Evolutionary conservation across 2,329 filamentous ascomycete species (phyloP).

Genomic region (Leptographium galeiforme): DNA sequence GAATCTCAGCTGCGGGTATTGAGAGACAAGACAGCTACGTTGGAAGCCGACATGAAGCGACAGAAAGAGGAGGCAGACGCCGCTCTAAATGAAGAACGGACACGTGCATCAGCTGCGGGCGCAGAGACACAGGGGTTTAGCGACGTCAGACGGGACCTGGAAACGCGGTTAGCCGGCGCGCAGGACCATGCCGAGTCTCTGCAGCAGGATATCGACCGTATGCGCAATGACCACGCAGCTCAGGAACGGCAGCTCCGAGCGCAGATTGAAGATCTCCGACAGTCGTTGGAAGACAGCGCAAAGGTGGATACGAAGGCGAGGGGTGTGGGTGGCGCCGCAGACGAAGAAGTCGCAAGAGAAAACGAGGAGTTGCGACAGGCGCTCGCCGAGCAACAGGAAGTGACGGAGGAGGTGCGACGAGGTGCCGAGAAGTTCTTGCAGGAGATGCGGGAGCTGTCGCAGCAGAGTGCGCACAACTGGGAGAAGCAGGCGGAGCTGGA

Average conservation of each 20-base stretch:
- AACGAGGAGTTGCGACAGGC: slow-evolving; percentile 56
- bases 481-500: slow-evolving; percentile 73
- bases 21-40: slow-evolving; percentile 55
- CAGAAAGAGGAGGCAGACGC: slow-evolving; percentile 59
- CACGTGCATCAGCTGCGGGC: slow-evolving; percentile 34
- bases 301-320: neutral
- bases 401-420: slow-evolving; percentile 74
- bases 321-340: slow-evolving; percentile 18
- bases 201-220: slow-evolving; percentile 62
- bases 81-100: slow-evolving; percentile 45
- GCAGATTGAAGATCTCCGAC: slow-evolving; percentile 43
- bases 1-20: slow-evolving; percentile 64
- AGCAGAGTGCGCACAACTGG: slow-evolving; percentile 63
- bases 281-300: slow-evolving; percentile 16
- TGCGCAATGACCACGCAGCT: slow-evolving; percentile 54
- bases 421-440: slow-evolving; percentile 72
- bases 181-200: slow-evolving; percentile 68
- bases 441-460: slow-evolving; percentile 80
- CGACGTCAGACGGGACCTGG: slow-evolving; percentile 51
- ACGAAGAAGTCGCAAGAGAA: slow-evolving; percentile 48
- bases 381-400: slow-evolving; percentile 59
- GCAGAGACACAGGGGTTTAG: slow-evolving; percentile 60
- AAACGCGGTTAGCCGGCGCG: slow-evolving; percentile 60
- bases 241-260: slow-evolving; percentile 49
- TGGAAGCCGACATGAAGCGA: slow-evolving; percentile 57